These are phyloP conservation scores for Phyllosticta paracitricarpa DNA, from an alignment of 2,329 filamentous ascomycete species.

Conservation along the genomic window DNA sequence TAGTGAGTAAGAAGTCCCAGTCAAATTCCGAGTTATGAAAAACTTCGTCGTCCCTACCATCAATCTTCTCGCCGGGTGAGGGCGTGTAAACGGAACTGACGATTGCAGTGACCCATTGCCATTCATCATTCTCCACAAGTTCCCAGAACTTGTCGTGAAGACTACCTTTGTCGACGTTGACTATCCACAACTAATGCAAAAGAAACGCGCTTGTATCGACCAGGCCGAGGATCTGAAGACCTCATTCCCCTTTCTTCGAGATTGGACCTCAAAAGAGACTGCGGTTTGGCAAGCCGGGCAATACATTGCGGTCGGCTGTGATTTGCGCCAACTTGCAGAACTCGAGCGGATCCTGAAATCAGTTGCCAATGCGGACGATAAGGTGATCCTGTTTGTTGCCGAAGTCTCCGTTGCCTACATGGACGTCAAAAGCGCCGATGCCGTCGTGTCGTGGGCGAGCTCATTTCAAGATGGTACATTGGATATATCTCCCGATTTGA, in stretches of 20 bases:
- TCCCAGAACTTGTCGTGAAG: constrained; percentile 47
- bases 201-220: constrained; percentile 59
- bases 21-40: no score
- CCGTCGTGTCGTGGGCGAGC: constrained; percentile 68
- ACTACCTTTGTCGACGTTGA: constrained; percentile 75
- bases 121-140: constrained; percentile 67
- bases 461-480: constrained; percentile 54
- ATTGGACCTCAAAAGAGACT: constrained; percentile 19
- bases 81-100: background rate
- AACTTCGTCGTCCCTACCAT: no score
- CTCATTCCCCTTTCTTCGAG: constrained; percentile 19
- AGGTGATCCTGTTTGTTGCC: constrained; percentile 65
- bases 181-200: constrained; percentile 67
- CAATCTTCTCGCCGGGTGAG: no score
- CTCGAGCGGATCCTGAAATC: constrained; percentile 50
- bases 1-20: constrained; percentile 52
- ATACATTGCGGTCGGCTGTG: constrained; percentile 74
- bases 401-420: constrained; percentile 92
- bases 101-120: constrained; percentile 67
- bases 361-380: constrained; percentile 6
- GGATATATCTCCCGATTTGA: background rate
- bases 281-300: constrained; percentile 44
- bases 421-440: constrained; percentile 62
- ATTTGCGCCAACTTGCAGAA: constrained; percentile 57
- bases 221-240: constrained; percentile 45